phyloP scores from a whole-genome alignment of 257 asterid genomes.

The Avicennia marina region DNA sequence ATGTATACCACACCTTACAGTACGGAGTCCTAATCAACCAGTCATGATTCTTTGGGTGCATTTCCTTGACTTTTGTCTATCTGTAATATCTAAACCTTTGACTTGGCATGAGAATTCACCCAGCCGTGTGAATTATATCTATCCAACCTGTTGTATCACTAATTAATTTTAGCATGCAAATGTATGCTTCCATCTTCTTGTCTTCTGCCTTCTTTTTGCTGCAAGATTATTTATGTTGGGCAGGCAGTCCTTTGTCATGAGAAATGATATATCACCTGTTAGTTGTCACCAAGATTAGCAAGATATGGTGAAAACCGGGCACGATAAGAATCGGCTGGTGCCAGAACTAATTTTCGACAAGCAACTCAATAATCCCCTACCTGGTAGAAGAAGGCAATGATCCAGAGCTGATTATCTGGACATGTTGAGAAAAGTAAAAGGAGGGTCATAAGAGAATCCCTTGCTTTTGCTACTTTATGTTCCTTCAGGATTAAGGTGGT shows the following conservation, averaged over 20 bases:
- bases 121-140: slow-evolving; percentile 15
- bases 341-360: too few relatives aligned
- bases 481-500: not conserved
- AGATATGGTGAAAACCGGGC: too few relatives aligned
- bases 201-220: not conserved
- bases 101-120: slow-evolving; percentile 16
- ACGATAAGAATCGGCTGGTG: too few relatives aligned
- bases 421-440: not conserved
- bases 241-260: too few relatives aligned
- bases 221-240: not conserved
- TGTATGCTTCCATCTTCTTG: slow-evolving; percentile 3
- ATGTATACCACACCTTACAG: too few relatives aligned
- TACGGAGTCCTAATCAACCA: slow-evolving; percentile 32
- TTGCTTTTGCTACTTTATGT: not conserved
- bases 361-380: not conserved
- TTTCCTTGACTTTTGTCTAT: slow-evolving; percentile 24
- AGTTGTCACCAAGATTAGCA: too few relatives aligned
- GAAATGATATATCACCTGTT: too few relatives aligned
- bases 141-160: slow-evolving; percentile 11
- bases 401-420: not conserved
- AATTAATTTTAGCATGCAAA: slow-evolving; percentile 5
- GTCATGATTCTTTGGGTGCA: slow-evolving; percentile 29
- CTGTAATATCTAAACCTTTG: slow-evolving; percentile 13
- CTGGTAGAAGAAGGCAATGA: not conserved
- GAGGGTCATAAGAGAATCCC: not conserved